These are phyloP conservation scores for Nissolia schottii DNA, from an alignment of 306 rosid genomes.

Conservation along the genomic window DNA sequence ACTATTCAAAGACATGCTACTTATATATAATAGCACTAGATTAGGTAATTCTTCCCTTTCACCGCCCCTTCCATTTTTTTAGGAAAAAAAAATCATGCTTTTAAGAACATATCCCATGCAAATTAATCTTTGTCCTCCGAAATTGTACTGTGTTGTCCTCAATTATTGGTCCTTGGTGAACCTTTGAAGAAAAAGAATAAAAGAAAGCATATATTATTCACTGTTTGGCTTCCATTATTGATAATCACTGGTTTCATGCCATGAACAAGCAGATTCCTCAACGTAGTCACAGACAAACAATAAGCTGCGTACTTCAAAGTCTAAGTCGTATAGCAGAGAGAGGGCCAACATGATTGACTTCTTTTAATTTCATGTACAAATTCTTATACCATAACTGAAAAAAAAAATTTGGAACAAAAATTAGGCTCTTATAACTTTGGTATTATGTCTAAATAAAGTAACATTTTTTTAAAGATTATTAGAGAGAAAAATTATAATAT, in stretches of 20 bases:
- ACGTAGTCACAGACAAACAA: background rate
- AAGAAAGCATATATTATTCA: background rate
- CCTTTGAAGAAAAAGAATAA: background rate
- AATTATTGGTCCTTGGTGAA: slow-evolving; percentile 11
- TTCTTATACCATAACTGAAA: no score
- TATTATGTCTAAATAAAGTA: no score
- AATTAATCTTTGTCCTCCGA: slow-evolving; percentile 21
- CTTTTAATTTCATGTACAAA: background rate
- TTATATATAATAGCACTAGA: background rate
- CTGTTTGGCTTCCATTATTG: slow-evolving; percentile 24
- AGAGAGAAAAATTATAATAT: no score
- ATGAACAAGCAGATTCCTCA: background rate
- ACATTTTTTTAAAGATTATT: no score
- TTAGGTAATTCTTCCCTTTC: background rate
- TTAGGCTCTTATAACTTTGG: no score
- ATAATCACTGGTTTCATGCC: background rate
- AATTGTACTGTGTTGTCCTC: slow-evolving; percentile 15
- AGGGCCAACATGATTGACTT: background rate
- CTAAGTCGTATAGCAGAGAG: background rate
- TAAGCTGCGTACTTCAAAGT: background rate
- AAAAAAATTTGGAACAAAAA: no score
- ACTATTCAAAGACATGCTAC: background rate
- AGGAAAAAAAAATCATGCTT: background rate
- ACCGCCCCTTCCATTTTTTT: background rate
- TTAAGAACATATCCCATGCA: background rate